Evolutionary conservation across 768 basidiomycete genomes (phyloP).

Genomic region (Lactarius akahatsu): DNA sequence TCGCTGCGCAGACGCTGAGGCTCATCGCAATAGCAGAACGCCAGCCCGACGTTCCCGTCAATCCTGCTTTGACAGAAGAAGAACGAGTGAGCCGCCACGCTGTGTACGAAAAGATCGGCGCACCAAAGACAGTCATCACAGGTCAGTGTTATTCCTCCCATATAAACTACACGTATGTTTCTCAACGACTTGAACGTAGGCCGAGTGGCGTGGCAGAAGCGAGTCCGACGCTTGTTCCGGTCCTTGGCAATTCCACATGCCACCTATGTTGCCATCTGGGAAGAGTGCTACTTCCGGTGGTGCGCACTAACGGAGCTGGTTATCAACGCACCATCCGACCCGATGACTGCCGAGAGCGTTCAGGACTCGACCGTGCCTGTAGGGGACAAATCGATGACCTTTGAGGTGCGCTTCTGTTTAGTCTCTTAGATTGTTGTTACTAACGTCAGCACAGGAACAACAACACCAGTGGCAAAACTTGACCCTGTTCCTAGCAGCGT

Average conservation of each 20-base stretch:
- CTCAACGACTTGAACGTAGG: slow-evolving; percentile 42
- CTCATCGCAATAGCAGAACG: slow-evolving; percentile 66
- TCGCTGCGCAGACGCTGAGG: slow-evolving; percentile 69
- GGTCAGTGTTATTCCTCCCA: slow-evolving; percentile 43
- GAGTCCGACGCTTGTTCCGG: slow-evolving; percentile 69
- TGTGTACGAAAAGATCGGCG: slow-evolving; percentile 77
- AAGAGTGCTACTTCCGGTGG: slow-evolving; percentile 81
- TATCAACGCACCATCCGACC: slow-evolving; percentile 38
- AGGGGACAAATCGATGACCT: slow-evolving; percentile 41
- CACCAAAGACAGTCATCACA: slow-evolving; percentile 65
- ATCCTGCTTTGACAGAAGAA: slow-evolving; percentile 53
- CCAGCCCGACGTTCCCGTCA: slow-evolving; percentile 54
- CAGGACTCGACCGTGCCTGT: slow-evolving; percentile 34
- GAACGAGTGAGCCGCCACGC: slow-evolving; percentile 67
- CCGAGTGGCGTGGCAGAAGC: slow-evolving; percentile 77
- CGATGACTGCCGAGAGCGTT: slow-evolving; percentile 35
- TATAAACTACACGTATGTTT: neutral
- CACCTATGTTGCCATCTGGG: slow-evolving; percentile 77
- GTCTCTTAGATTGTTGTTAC: slow-evolving; percentile 1
- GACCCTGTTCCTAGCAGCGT: slow-evolving; percentile 71
- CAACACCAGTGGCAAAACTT: slow-evolving; percentile 85
- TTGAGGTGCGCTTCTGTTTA: slow-evolving; percentile 37
- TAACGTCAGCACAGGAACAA: slow-evolving; percentile 51
- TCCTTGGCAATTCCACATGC: slow-evolving; percentile 61
- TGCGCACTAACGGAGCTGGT: slow-evolving; percentile 59